Evolutionary conservation across 768 basidiomycete genomes (phyloP).

Genomic region (Boletales sp.): DNA sequence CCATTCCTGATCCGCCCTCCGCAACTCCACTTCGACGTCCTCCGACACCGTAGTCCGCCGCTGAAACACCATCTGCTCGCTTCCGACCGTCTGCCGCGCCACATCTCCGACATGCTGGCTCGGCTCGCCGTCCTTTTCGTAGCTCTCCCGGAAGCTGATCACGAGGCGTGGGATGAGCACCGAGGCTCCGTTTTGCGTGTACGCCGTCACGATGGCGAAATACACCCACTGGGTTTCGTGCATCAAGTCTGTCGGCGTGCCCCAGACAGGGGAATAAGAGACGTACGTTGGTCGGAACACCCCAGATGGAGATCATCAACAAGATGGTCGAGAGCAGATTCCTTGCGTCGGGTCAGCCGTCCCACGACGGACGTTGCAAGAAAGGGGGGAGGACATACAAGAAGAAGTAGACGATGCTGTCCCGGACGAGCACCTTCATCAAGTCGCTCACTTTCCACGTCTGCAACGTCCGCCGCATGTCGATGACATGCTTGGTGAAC

Average conservation of each 20-base stretch:
- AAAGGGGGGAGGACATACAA: slow-evolving; percentile 10
- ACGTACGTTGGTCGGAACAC: slow-evolving; percentile 10
- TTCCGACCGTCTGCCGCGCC: not conserved
- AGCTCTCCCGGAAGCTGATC: slow-evolving; percentile 19
- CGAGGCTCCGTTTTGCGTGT: slow-evolving; percentile 14
- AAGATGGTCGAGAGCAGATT: slow-evolving; percentile 14
- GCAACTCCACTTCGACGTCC: not conserved
- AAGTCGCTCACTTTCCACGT: slow-evolving; percentile 11
- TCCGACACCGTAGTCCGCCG: not conserved
- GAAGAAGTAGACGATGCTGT: slow-evolving; percentile 17
- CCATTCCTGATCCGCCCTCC: too few relatives aligned
- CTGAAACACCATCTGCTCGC: slow-evolving; percentile 9
- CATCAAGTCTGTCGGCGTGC: not conserved
- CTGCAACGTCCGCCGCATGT: not conserved
- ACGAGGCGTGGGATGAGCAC: slow-evolving; percentile 19
- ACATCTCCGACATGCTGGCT: not conserved
- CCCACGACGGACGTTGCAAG: not conserved
- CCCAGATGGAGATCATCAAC: slow-evolving; percentile 15
- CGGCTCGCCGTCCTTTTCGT: slow-evolving; percentile 1
- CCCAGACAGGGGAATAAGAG: not conserved
- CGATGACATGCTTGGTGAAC: slow-evolving; percentile 10
- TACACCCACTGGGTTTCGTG: not conserved
- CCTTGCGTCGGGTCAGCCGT: slow-evolving; percentile 1
- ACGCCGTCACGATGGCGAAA: slow-evolving; percentile 13
- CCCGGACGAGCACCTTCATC: slow-evolving; percentile 13